These are phyloP conservation scores for Pigoraptor vietnamica DNA, from an alignment of 78 protist genomes.

Conservation along the genomic window DNA sequence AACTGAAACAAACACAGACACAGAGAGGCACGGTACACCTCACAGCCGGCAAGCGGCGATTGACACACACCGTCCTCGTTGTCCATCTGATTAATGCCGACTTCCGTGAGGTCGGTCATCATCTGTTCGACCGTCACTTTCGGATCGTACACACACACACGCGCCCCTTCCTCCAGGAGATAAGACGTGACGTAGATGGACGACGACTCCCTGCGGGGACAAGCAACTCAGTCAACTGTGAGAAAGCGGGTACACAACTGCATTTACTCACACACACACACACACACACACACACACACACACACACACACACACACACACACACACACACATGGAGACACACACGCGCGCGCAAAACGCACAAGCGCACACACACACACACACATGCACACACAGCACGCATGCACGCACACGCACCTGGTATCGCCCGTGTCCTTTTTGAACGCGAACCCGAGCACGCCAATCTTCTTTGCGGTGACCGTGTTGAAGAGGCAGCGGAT, in stretches of 20 bases:
- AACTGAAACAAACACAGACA: background rate
- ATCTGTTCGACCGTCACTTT: constrained; percentile 59
- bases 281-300: background rate
- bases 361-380: constrained; percentile 1
- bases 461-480: constrained; percentile 71
- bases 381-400: background rate
- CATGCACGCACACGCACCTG: constrained; percentile 8
- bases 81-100: background rate
- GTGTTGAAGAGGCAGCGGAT: constrained; percentile 76
- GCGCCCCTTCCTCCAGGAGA: constrained; percentile 82
- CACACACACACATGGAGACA: too few relatives aligned
- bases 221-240: background rate
- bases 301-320: background rate
- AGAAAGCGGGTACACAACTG: background rate
- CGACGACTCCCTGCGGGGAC: constrained; percentile 69
- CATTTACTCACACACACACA: background rate
- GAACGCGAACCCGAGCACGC: constrained; percentile 88
- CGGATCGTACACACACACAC: constrained; percentile 88
- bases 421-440: constrained; percentile 93
- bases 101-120: constrained; percentile 6
- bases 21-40: background rate
- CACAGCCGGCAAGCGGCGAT: background rate
- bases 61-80: background rate
- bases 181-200: constrained; percentile 56
- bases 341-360: too few relatives aligned